phyloP scores from a whole-genome alignment of 2,329 filamentous ascomycete species.

The Beauveria sp. region DNA sequence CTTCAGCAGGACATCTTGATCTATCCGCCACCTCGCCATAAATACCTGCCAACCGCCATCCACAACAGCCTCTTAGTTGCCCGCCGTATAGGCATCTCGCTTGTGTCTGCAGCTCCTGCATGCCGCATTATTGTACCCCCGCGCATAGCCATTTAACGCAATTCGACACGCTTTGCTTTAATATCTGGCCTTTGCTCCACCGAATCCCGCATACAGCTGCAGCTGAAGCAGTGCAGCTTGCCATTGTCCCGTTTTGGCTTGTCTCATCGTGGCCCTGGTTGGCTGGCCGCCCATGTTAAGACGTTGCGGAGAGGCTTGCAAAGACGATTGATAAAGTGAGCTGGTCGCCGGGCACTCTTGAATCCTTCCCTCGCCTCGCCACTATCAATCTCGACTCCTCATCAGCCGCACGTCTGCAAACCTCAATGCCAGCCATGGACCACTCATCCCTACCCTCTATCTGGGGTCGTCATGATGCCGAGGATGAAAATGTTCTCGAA shows the following conservation, averaged over 20 bases:
- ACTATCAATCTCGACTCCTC: neutral
- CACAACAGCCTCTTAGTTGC: neutral
- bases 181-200: slow-evolving; percentile 1
- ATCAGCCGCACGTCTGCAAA: neutral
- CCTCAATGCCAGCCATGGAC: neutral
- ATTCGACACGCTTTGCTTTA: neutral
- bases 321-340: slow-evolving; percentile 1
- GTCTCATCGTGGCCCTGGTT: neutral
- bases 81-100: neutral
- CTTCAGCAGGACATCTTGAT: slow-evolving; percentile 5
- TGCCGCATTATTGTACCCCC: neutral
- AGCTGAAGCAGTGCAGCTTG: neutral
- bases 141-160: neutral
- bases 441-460: slow-evolving; percentile 16
- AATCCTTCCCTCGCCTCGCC: neutral
- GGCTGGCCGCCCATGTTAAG: neutral
- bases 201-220: slow-evolving; percentile 1
- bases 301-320: neutral
- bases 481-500: slow-evolving; percentile 27
- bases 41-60: neutral
- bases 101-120: neutral
- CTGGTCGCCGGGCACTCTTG: neutral
- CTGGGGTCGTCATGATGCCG: slow-evolving; percentile 29
- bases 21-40: neutral
- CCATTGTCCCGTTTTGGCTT: neutral